phyloP scores from a whole-genome alignment of 2,329 filamentous ascomycete genomes.

The Ophiostoma angusticollis region DNA sequence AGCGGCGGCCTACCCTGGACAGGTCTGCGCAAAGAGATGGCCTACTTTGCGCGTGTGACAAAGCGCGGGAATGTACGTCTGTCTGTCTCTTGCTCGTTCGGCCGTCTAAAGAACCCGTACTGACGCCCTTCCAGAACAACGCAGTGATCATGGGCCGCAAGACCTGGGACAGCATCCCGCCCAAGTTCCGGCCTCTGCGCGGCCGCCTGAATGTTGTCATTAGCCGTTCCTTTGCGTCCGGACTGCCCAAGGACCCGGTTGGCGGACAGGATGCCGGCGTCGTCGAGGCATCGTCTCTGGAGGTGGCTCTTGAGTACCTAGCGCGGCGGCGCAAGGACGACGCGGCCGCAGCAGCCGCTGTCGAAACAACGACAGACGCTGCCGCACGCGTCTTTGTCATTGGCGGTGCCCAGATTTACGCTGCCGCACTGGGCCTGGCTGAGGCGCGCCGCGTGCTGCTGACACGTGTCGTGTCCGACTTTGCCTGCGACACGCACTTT shows the following conservation, averaged over 20 bases:
- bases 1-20: constrained; percentile 77
- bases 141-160: constrained; percentile 95
- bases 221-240: constrained; percentile 36
- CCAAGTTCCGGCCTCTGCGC: constrained; percentile 63
- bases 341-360: not conserved
- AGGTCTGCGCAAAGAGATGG: constrained; percentile 80
- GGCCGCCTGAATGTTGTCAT: constrained; percentile 75
- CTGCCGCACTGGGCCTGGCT: constrained; percentile 46
- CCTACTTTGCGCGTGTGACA: constrained; percentile 85
- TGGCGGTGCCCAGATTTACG: constrained; percentile 79
- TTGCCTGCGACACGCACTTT: constrained; percentile 67
- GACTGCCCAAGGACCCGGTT: constrained; percentile 5
- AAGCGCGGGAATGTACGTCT: constrained; percentile 39
- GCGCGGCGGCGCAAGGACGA: constrained; percentile 6
- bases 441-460: constrained; percentile 53
- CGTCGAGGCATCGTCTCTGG: constrained; percentile 45
- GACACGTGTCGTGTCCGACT: constrained; percentile 55
- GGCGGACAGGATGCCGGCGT: constrained; percentile 24
- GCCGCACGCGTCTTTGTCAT: constrained; percentile 64
- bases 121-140: constrained; percentile 30
- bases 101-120: not conserved
- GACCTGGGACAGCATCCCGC: constrained; percentile 86
- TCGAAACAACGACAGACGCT: not conserved
- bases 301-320: constrained; percentile 39
- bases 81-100: not conserved